Percentiles rank a stretch among this genome's conserved stretches.
Evolutionary conservation across 768 basidiomycete genomes (phyloP).

Genomic region (Lactarius trivialis): DNA sequence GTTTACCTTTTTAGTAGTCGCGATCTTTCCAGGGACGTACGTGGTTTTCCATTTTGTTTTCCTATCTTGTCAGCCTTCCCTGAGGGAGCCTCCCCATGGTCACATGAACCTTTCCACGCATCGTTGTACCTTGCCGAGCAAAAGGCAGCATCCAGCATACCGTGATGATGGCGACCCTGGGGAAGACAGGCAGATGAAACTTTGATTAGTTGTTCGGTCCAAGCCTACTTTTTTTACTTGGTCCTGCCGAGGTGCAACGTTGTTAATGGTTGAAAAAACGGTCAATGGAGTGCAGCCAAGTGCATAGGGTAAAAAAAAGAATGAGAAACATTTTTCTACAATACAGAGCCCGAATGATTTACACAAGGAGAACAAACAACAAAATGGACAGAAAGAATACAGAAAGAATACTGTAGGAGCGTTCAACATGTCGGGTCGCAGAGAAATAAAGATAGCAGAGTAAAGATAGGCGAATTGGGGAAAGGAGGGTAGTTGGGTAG

Average conservation of each 20-base stretch:
- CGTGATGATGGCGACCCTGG: background rate
- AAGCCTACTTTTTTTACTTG: background rate
- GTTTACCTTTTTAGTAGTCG: background rate
- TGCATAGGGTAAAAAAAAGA: background rate
- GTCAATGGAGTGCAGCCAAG: background rate
- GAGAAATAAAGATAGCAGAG: background rate
- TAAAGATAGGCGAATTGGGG: background rate
- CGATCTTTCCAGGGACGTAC: background rate
- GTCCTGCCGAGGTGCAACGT: no score
- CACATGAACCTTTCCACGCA: background rate
- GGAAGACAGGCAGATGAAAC: background rate
- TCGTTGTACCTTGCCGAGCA: no score
- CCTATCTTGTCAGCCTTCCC: background rate
- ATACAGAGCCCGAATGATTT: constrained; percentile 1
- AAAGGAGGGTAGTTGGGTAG: background rate
- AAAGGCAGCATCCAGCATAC: background rate
- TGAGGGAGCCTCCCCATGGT: background rate
- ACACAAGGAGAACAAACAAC: background rate
- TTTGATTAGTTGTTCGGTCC: background rate
- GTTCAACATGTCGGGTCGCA: background rate
- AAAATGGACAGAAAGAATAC: background rate
- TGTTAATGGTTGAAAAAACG: no score
- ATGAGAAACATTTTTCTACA: background rate
- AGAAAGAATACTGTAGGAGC: background rate
- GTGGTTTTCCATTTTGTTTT: background rate